These are phyloP conservation scores for Mycena sanguinolenta DNA, from an alignment of 768 basidiomycete species.

Conservation along the genomic window DNA sequence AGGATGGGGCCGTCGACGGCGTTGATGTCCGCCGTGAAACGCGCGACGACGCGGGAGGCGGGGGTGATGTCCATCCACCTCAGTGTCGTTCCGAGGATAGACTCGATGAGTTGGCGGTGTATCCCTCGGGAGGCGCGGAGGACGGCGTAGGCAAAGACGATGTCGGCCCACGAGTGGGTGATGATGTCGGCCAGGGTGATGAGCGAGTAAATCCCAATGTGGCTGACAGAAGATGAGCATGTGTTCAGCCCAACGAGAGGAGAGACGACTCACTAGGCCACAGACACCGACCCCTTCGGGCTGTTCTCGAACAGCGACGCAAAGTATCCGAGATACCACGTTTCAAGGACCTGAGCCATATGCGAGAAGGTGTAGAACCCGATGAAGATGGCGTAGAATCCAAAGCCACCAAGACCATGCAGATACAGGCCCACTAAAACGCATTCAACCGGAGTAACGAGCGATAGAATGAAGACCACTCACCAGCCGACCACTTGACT, in stretches of 20 bases:
- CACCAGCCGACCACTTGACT: slow-evolving; percentile 52
- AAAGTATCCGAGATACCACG: slow-evolving; percentile 45
- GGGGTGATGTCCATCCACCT: slow-evolving; percentile 47
- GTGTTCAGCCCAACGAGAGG: slow-evolving; percentile 14
- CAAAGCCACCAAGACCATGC: slow-evolving; percentile 37
- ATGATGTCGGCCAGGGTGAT: slow-evolving; percentile 19
- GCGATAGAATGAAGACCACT: neutral
- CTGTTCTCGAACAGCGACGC: slow-evolving; percentile 38
- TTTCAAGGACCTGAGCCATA: slow-evolving; percentile 28
- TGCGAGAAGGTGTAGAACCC: slow-evolving; percentile 26
- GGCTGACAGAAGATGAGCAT: slow-evolving; percentile 9
- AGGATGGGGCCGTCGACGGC: slow-evolving; percentile 36
- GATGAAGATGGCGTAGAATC: slow-evolving; percentile 39
- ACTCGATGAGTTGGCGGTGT: slow-evolving; percentile 25
- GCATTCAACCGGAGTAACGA: too few species aligned
- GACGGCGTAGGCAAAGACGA: slow-evolving; percentile 37
- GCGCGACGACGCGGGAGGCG: slow-evolving; percentile 55
- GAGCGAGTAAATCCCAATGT: slow-evolving; percentile 22
- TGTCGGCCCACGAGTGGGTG: slow-evolving; percentile 18
- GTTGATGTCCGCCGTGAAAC: slow-evolving; percentile 64
- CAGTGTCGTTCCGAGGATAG: slow-evolving; percentile 59
- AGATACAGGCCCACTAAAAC: slow-evolving; percentile 43
- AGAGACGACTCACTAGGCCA: slow-evolving; percentile 36
- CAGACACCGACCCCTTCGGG: slow-evolving; percentile 36
- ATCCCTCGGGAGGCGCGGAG: slow-evolving; percentile 31